A percentile compares a stretch with the other conserved stretches of the same genome.
These are phyloP conservation scores for Globisporangium apiculatum DNA, from an alignment of 352 stramenopile species.

Conservation along the genomic window DNA sequence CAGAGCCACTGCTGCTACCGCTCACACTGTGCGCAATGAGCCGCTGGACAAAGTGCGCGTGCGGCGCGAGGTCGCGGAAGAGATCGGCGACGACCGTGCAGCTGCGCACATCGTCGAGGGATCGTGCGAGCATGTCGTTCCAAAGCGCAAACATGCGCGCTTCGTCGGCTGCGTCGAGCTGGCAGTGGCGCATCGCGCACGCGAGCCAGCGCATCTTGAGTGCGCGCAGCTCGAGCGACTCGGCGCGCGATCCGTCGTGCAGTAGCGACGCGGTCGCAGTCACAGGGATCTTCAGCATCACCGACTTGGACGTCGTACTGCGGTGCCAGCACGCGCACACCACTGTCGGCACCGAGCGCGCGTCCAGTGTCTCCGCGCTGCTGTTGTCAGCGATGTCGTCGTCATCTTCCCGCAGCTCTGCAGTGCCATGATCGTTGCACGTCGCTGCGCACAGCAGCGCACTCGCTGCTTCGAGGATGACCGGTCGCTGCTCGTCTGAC, in stretches of 20 bases:
- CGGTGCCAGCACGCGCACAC: conserved; percentile 8
- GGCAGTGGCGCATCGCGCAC: conserved; percentile 36
- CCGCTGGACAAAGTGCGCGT: conserved; percentile 15
- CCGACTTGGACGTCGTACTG: not conserved
- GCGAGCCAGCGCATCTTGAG: conserved; percentile 21
- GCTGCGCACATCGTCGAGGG: conserved; percentile 2
- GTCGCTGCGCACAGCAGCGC: conserved; percentile 27
- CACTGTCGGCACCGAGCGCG: not conserved
- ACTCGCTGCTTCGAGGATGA: conserved; percentile 26
- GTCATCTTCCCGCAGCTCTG: not conserved
- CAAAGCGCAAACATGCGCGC: conserved; percentile 19
- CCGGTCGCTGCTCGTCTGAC: conserved; percentile 18
- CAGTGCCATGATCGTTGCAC: not conserved
- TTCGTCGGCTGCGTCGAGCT: conserved; percentile 20
- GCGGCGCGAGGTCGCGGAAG: conserved; percentile 2
- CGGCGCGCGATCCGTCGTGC: not conserved
- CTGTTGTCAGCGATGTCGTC: not conserved
- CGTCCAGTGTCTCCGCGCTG: not conserved
- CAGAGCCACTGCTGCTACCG: too few relatives aligned
- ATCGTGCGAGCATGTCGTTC: conserved; percentile 3
- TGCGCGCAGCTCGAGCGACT: conserved; percentile 14
- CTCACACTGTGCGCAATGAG: conserved; percentile 20
- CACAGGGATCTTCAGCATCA: conserved; percentile 20
- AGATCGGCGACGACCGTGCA: conserved; percentile 10
- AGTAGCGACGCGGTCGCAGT: conserved; percentile 19